Percentiles rank a stretch among this genome's conserved stretches.
phyloP scores from a whole-genome alignment of 306 rosid species.

The apple (Malus domestica) region DNA sequence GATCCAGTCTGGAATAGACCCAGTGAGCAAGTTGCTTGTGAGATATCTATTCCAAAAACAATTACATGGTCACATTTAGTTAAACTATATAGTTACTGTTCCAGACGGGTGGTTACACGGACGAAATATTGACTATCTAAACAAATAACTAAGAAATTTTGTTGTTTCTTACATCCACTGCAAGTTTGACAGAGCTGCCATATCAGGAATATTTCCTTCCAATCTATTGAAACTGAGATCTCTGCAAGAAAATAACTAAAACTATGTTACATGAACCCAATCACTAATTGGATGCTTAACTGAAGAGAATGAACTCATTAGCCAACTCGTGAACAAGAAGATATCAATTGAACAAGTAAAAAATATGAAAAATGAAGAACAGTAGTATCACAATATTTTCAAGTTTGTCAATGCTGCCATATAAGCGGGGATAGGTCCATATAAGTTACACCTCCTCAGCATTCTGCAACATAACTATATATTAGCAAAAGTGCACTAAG shows the following conservation, averaged over 20 bases:
- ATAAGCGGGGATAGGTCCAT: constrained; percentile 1
- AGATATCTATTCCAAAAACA: constrained; percentile 10
- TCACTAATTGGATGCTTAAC: neutral
- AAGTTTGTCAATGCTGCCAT: neutral
- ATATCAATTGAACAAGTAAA: neutral
- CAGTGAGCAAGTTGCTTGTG: constrained; percentile 20
- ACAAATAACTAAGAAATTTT: neutral
- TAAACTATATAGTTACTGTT: neutral
- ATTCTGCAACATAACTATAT: constrained; percentile 5
- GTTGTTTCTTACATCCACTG: constrained; percentile 3
- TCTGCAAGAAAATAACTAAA: neutral
- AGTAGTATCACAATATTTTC: neutral
- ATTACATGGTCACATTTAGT: neutral
- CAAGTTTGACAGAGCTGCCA: neutral
- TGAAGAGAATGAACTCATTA: neutral
- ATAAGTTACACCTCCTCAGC: constrained; percentile 20
- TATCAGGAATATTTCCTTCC: neutral
- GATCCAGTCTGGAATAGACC: constrained; percentile 22
- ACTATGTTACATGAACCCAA: neutral
- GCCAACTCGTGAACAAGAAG: neutral
- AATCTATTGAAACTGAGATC: constrained; percentile 27
- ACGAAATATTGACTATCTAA: neutral
- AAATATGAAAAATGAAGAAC: neutral
- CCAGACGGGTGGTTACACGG: neutral
- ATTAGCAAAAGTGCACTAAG: neutral